These are phyloP conservation scores for Betula pendula DNA, from an alignment of 306 rosid genomes.

Conservation along the genomic window DNA sequence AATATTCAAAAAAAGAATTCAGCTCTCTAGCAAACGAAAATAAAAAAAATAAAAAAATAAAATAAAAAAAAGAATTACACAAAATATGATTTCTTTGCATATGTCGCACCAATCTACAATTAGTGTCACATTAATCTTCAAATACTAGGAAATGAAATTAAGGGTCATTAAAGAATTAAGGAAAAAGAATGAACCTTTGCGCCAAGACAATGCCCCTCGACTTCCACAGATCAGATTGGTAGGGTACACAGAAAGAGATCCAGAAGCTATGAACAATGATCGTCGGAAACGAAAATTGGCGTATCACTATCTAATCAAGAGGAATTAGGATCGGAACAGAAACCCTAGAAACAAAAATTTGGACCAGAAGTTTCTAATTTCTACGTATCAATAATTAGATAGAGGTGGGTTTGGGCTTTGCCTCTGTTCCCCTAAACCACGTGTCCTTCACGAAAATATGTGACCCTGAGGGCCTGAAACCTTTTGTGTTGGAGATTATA, in stretches of 20 bases:
- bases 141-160: not conserved
- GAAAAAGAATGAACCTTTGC: constrained; percentile 6
- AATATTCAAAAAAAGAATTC: not conserved
- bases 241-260: not conserved
- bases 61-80: too few relatives aligned
- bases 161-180: not conserved
- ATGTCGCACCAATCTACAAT: not conserved
- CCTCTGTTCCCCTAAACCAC: not conserved
- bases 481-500: too few relatives aligned
- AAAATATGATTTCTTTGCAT: constrained; percentile 9
- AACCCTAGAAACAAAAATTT: not conserved
- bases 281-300: not conserved
- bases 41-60: too few relatives aligned
- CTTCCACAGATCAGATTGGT: not conserved
- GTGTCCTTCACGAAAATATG: not conserved
- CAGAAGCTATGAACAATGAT: not conserved
- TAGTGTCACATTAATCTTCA: not conserved
- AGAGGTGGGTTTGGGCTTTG: not conserved
- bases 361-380: too few relatives aligned
- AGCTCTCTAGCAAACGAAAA: too few relatives aligned
- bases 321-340: not conserved
- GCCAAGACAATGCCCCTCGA: not conserved
- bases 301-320: not conserved
- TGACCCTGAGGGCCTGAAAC: too few relatives aligned
- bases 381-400: not conserved